Evolutionary conservation across 495 filamentous ascomycete species (phyloP), one percentile per base, ranked within the genome.

Genomic region (Penicillium robsamsonii): DNA sequence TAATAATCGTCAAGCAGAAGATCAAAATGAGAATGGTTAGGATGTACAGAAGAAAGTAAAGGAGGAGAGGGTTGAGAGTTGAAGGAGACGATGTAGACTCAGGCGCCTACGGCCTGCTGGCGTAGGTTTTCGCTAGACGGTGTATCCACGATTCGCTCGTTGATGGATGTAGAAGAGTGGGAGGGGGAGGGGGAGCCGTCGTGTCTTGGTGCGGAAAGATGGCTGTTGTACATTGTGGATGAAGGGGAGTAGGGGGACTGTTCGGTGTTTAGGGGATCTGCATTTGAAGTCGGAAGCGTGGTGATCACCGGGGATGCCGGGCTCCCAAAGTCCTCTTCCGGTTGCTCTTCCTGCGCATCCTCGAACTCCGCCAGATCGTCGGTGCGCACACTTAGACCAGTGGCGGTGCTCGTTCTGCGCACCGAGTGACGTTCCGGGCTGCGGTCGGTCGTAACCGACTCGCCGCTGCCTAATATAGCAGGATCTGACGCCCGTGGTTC

Each of bases 401-500:
- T 73, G 4, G 67, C 66, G 1, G 71, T 78, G 61, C 74, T 81
- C 18, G 49, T 61, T 55, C 72, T 76, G 40, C 69, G 63, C 11
- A 71, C 38, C 15, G 77, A 79, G 4, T 64, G 68, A 42, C 70
- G 68, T 12, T 57, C 53, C 22, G 68, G 53, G 38, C 47, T 29
- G 18, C 64, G 58, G 24, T 64, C 67, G 20, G 70, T 73, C 25
- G 51, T 51, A 10, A 70, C 58, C 1, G 71, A 78, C 20, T 68
- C 70, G 33, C 52, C 62, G 29, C 68, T 71, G 40, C 70, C 71
- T 20, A 70, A 29, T 5, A 71, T 53, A 10, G 58, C 57, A 20
- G 75, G 64, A n/a, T 80, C 75, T 1, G 73, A 75, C 11, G 68
- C 60, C 31, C 70, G 69, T 0, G 73, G 68, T 38, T 80, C 79